Evolutionary conservation across 345 rosid species (phyloP), one percentile per base, ranked within the genome.

Genomic region (Dipteronia sinensis): DNA sequence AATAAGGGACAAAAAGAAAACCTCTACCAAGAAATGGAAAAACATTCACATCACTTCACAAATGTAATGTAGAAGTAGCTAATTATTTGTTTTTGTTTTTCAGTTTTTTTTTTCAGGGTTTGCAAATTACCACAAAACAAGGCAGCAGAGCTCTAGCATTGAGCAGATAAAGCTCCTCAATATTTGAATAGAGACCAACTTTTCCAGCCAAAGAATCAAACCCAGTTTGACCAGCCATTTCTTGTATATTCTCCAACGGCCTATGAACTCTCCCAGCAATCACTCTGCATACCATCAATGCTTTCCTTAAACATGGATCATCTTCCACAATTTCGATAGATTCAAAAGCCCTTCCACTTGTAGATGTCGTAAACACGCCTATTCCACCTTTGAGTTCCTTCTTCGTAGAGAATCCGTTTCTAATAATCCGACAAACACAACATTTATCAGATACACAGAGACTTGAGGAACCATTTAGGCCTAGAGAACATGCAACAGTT

Each of bases 161-260:
- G 63, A 96, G 97, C 86, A 96, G 87, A 87, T 90, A 94, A 77
- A 96, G 98, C 88, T 96, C 99, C 78, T 95, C 99, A 19, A 95
- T 92, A 72, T 93, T 94, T 29, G 98, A 88, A 74, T 93, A 93
- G 56, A 95, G 87, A 61, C 99, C 99, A 74, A 95, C 95, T 85
- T 92, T 95, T 0, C 99, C 99, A 1, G 99, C 98, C 78, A 95
- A 86, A 10, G 99, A 95, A 87, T 95, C 99, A 75, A 95, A 93
- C 80, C 98, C 99, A 19, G 86, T 89, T 83, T 91, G 91, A 42
- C 97, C 90, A 62, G 89, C 82, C 79, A 92, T 86, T 84, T 92
- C 99, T 76, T 90, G 93, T 80, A 89, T 91, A 77, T 95, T 91
- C 82, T 93, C 98, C 83, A 95, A 78, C 19, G 98, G 98, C 83